Conservation (phyloP, 331 rosid genomes). For the Pyracantha coccinea region DNA sequence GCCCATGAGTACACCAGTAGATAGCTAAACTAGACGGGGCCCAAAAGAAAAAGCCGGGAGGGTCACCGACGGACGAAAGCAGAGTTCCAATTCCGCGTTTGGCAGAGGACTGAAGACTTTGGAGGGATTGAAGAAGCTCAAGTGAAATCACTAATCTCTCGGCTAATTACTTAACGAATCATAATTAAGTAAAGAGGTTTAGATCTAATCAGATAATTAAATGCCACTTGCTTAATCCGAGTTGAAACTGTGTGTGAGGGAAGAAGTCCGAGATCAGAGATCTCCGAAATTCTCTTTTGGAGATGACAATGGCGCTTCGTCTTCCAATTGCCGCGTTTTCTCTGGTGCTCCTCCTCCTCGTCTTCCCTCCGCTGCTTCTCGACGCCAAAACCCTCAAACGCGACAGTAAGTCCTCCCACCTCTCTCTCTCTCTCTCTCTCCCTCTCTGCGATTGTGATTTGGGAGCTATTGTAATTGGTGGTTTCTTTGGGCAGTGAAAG, state of each 20-base stretch:
- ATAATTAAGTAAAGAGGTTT: background rate
- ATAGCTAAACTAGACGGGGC: background rate
- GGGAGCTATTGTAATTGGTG: background rate
- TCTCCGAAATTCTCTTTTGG: background rate
- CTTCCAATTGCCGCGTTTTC: slow-evolving; percentile 27
- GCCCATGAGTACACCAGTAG: background rate
- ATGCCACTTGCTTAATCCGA: background rate
- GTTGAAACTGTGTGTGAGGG: background rate
- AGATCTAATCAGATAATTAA: background rate
- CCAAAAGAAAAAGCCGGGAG: background rate
- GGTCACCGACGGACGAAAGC: background rate
- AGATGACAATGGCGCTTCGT: slow-evolving; percentile 35
- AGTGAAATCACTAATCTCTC: background rate
- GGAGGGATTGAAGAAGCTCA: background rate
- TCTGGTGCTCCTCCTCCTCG: slow-evolving; percentile 20
- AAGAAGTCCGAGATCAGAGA: background rate
- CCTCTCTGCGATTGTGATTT: background rate
- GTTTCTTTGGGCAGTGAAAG: slow-evolving; percentile 55
- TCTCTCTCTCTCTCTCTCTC: background rate
- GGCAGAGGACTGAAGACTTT: background rate
- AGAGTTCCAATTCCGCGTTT: background rate
- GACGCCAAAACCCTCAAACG: slow-evolving; percentile 83
- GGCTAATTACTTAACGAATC: background rate
- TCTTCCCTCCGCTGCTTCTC: slow-evolving; percentile 18
- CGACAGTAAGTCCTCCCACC: slow-evolving; percentile 46